These are phyloP conservation scores for Nannizzia gypsea DNA, from an alignment of 2,329 filamentous ascomycete genomes.

Conservation along the genomic window DNA sequence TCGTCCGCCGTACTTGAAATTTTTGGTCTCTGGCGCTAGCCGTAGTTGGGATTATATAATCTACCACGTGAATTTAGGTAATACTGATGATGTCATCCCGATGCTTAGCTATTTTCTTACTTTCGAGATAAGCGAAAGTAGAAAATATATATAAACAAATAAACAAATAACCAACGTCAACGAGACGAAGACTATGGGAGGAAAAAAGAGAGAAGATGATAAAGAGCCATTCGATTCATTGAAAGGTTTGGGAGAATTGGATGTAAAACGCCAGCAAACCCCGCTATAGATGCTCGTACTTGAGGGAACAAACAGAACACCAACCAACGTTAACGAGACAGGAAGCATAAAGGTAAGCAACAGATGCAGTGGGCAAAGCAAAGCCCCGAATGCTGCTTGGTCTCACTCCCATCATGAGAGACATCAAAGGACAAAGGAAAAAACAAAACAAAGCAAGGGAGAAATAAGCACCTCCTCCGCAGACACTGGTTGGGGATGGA, in stretches of 20 bases:
- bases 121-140: not conserved
- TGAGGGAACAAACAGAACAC: not conserved
- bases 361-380: not conserved
- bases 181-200: not conserved
- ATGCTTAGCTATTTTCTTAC: not conserved
- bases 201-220: not conserved
- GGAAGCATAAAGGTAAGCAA: not conserved
- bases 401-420: not conserved
- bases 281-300: not conserved
- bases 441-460: not conserved
- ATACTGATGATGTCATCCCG: not conserved
- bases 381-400: not conserved
- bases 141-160: too few relatives aligned
- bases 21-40: not conserved
- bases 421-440: not conserved
- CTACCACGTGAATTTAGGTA: not conserved
- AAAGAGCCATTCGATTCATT: not conserved
- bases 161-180: not conserved
- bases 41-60: not conserved
- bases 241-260: not conserved
- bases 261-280: not conserved
- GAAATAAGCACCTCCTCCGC: not conserved
- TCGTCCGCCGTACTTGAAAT: not conserved
- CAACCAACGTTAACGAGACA: not conserved
- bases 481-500: not conserved